Evolutionary conservation across 495 filamentous ascomycete species (phyloP), one percentile per base, ranked within the genome.

Genomic region (Penicillium arizonense): DNA sequence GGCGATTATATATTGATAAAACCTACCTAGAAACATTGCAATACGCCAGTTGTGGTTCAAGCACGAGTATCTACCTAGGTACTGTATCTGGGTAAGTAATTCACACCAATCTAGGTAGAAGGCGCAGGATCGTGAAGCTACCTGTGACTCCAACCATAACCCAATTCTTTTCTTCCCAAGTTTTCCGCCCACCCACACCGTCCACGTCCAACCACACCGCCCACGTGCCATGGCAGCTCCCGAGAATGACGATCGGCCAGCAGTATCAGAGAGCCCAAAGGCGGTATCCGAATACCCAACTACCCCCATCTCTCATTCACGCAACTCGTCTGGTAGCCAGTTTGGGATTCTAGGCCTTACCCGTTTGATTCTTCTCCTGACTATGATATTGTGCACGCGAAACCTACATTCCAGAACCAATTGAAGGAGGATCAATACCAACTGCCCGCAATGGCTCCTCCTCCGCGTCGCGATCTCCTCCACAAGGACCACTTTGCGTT

Each of bases 401-500:
- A 30, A 43, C 41, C 23, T 56, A 28, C 54, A 42, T 44, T 21
- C 34, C 50, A 47, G 50, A 46, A 23, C 36, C 53, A 53, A 60
- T 55, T 49, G 35, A 56, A 43, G 46, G 32, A 40, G 23, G 23
- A 39, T 47, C 56, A 48, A 30, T 35, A 55, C 43, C 35, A 57
- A 44, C 37, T 44, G 38, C 43, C 47, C 55, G 39, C 26, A 13
- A 85, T 84, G 83, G 79, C 82, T 5, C 81, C 81, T 28, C 48
- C 47, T 53, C 62, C 75, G 10, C 73, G 74, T 16, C 78, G 82
- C 18, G 73, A 81, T 40, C 76, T 79, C 48, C 70, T 87, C 18
- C 57, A 81, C 6, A 87, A 86, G 66, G 86, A 88, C 21, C 78
- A 74, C 26, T 87, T 89, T 56, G 68, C 80, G 7, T 64, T 66